These are phyloP conservation scores for Citropsis articulata DNA, from an alignment of 345 rosid species.

Conservation along the genomic window DNA sequence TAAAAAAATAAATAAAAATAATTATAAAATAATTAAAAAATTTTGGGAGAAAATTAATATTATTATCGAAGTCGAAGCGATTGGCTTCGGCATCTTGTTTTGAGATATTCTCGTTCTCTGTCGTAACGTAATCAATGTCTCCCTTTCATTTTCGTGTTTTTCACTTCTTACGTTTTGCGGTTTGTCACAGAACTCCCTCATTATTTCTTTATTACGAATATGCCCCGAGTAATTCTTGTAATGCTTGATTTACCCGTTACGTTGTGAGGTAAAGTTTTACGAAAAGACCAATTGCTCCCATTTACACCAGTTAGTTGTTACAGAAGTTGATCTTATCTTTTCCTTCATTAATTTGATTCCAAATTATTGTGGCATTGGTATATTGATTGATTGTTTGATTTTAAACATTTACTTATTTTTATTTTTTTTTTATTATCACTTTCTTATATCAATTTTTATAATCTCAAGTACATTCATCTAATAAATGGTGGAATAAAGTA, in stretches of 20 bases:
- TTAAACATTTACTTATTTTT: too few species aligned
- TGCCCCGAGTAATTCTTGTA: neutral
- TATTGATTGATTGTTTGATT: too few species aligned
- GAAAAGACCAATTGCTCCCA: neutral
- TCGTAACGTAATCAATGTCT: slow-evolving; percentile 28
- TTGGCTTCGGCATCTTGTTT: slow-evolving; percentile 24
- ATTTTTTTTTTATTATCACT: too few species aligned
- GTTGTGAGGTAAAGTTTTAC: neutral
- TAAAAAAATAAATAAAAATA: too few species aligned
- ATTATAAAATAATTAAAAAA: too few species aligned
- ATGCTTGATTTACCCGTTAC: neutral
- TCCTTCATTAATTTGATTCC: neutral
- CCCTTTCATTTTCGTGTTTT: neutral
- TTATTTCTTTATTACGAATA: neutral
- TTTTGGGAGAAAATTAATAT: neutral
- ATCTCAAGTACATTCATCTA: too few species aligned
- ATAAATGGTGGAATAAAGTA: too few species aligned
- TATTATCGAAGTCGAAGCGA: neutral
- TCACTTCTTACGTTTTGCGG: neutral
- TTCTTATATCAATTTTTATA: too few species aligned
- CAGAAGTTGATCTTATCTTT: neutral
- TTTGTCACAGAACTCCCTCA: neutral
- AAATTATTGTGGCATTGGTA: too few species aligned
- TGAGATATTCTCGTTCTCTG: slow-evolving; percentile 32
- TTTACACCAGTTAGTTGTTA: neutral